Evolutionary conservation across 2,329 filamentous ascomycete genomes (phyloP), one percentile per base, ranked within the genome.

Genomic region (Daldinia sp.): DNA sequence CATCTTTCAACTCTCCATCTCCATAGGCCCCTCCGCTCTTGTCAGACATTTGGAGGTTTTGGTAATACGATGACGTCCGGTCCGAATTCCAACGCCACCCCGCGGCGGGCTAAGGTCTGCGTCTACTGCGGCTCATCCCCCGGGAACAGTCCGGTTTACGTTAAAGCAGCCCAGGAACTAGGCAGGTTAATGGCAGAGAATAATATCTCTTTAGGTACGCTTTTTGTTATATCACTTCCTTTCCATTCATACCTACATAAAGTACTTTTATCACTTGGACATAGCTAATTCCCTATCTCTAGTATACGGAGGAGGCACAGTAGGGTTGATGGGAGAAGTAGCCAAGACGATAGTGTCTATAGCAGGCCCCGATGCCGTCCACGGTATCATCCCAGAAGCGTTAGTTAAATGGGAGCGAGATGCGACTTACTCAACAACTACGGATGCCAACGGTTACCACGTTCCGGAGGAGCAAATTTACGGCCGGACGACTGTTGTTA

Each of bases 271-370:
- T 37, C 28, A 10, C 41, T 56, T 50, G 37, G n/a, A 53, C 65
- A 68, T 63, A 28, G 42, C 41, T 63, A 30, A 54, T 58, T 12
- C 44, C 2, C 1, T 51, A 13, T 55, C 2, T 46, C 18, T 61
- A 89, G 94, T 98, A 72, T 99, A 98, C 81, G 96, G 96, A 74
- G 96, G 96, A 74, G 96, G 96, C 76, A 98, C 95, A 2, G 89
- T 93, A 41, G 96, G 96, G 9, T 87, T 99, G 51, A 99, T 99
- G 96, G 96, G 96, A 77, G 94, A 98, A 78, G 82, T 98, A 10
- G 93, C 96, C 51, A 91, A 91, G 75, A 94, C 93, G 0, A 89
- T 99, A 30, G 93, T 97, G 73, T 86, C 91, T 0, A 88, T 98
- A 70, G 90, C 90, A 4, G 95, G 96, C 2, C 93, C 94, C 0